Percentiles rank a stretch among this genome's conserved stretches.
Conservation (phyloP, 2,329 filamentous ascomycete genomes). For the Verticillium zaregamsianum region DNA sequence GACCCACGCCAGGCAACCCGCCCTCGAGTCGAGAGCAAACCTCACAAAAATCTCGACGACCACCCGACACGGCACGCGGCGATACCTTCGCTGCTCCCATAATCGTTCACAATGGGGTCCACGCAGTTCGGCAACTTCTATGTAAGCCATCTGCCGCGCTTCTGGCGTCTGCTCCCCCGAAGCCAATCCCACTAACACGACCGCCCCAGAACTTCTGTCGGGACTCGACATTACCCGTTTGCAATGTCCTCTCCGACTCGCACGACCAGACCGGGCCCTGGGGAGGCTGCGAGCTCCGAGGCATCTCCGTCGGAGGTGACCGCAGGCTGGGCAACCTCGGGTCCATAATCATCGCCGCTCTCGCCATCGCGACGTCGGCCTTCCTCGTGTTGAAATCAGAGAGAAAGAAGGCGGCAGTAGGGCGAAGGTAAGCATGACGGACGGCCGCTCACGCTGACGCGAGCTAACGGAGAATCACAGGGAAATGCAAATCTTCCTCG, state of each 20-base stretch:
- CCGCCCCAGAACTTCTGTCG: slow-evolving; percentile 68
- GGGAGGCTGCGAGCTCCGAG: slow-evolving; percentile 70
- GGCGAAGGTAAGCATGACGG: slow-evolving; percentile 63
- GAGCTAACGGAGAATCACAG: slow-evolving; percentile 38
- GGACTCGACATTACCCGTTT: slow-evolving; percentile 77
- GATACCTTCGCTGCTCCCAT: neutral
- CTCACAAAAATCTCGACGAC: neutral
- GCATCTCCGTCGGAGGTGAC: slow-evolving; percentile 66
- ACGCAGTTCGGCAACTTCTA: slow-evolving; percentile 59
- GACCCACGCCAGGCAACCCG: neutral
- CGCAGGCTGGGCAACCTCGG: slow-evolving; percentile 79
- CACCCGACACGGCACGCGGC: neutral
- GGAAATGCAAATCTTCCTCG: slow-evolving; percentile 93
- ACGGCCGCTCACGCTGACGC: neutral
- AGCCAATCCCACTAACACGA: slow-evolving; percentile 15
- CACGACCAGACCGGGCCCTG: slow-evolving; percentile 56
- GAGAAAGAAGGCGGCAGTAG: slow-evolving; percentile 88
- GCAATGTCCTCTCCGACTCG: slow-evolving; percentile 68
- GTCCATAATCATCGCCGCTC: slow-evolving; percentile 77
- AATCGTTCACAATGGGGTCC: slow-evolving; percentile 47
- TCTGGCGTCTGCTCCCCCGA: too few relatives aligned
- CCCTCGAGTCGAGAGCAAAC: neutral
- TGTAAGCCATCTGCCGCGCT: slow-evolving; percentile 30
- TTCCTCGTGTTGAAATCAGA: slow-evolving; percentile 78
- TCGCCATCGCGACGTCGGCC: slow-evolving; percentile 66